Conservation (phyloP, 495 filamentous ascomycete species). For the Neurospora discreta region DNA sequence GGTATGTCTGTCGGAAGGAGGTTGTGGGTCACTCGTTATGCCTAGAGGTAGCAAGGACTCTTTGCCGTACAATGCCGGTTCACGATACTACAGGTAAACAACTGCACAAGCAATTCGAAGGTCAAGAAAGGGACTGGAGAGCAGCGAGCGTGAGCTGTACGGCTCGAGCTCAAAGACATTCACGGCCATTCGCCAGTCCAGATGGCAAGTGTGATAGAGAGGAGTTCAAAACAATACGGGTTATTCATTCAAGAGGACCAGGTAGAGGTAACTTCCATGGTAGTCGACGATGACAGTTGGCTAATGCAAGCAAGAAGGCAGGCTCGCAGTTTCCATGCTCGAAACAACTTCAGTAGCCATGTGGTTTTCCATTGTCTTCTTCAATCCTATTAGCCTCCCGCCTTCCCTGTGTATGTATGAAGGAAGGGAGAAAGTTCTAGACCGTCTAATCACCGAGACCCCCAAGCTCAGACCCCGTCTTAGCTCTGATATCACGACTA, state of each 20-base stretch:
- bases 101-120: neutral
- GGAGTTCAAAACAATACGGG: neutral
- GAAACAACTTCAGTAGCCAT: neutral
- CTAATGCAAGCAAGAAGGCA: neutral
- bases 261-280: neutral
- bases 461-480: neutral
- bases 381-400: neutral
- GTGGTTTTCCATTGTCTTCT: neutral
- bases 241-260: neutral
- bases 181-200: neutral
- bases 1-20: neutral
- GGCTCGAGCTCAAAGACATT: neutral
- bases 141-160: neutral
- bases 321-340: neutral
- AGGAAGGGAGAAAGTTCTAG: neutral
- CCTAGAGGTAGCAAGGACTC: neutral
- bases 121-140: neutral
- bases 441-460: neutral
- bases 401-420: neutral
- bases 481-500: neutral
- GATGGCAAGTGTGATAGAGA: neutral
- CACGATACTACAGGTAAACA: neutral
- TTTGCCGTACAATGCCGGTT: neutral
- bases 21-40: neutral
- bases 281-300: neutral